Conservation (phyloP, 306 rosid species). For the Quercus dentata region DNA sequence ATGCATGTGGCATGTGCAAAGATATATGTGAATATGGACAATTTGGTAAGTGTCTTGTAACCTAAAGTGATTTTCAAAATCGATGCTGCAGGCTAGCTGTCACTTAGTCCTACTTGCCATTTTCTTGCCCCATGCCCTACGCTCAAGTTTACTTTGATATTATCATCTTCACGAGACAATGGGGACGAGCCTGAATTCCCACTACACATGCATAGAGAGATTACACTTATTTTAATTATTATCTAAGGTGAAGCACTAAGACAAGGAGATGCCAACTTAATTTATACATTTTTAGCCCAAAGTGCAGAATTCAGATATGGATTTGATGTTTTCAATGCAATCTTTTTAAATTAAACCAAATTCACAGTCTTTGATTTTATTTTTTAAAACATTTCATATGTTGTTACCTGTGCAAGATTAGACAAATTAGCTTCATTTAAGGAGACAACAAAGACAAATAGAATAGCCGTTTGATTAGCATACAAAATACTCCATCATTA, state of each 20-base stretch:
- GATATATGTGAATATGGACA: neutral
- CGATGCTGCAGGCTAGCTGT: neutral
- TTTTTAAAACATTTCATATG: constrained; percentile 12
- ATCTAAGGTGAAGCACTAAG: constrained; percentile 16
- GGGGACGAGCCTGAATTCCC: constrained; percentile 27
- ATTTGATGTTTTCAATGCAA: constrained; percentile 14
- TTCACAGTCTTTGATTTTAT: neutral
- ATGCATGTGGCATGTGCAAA: too few relatives aligned
- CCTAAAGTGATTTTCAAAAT: neutral
- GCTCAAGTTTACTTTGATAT: constrained; percentile 11
- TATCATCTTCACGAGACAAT: constrained; percentile 38
- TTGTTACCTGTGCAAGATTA: constrained; percentile 3
- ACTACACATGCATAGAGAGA: constrained; percentile 1
- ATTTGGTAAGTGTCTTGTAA: neutral
- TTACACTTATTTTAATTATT: constrained; percentile 16
- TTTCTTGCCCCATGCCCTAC: constrained; percentile 13
- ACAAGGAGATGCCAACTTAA: constrained; percentile 20
- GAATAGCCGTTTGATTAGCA: constrained; percentile 7
- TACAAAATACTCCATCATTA: neutral
- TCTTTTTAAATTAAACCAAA: neutral
- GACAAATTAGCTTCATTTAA: constrained; percentile 39
- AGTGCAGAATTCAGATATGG: neutral
- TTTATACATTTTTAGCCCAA: constrained; percentile 5
- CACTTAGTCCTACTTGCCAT: neutral
- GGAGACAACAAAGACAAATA: constrained; percentile 50